Evolutionary conservation across 768 basidiomycete genomes (phyloP).

Genomic region (Sarcodon aspratus): DNA sequence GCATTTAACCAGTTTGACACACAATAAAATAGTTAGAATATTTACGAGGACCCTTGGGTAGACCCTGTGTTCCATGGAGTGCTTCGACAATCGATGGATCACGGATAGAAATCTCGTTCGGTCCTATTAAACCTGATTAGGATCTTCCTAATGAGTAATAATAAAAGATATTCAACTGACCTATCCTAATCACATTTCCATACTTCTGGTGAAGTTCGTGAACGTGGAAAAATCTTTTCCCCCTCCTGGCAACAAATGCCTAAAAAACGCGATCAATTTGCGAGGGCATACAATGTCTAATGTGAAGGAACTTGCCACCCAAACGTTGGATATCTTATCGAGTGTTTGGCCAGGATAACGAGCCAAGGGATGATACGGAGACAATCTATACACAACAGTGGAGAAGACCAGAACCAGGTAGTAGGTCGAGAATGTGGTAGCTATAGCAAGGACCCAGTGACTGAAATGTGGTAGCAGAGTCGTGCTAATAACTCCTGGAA

Average conservation of each 20-base stretch:
- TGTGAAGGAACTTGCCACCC: background rate
- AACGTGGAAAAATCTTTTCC: slow-evolving; percentile 10
- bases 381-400: slow-evolving; percentile 8
- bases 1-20: background rate
- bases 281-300: background rate
- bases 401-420: background rate
- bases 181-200: slow-evolving; percentile 12
- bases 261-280: background rate
- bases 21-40: background rate
- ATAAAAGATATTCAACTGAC: background rate
- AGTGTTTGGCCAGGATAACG: slow-evolving; percentile 9
- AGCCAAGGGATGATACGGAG: slow-evolving; percentile 12
- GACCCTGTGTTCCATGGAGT: slow-evolving; percentile 11
- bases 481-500: background rate
- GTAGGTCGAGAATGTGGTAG: background rate
- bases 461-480: background rate
- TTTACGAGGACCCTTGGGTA: slow-evolving; percentile 15
- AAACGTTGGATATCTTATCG: slow-evolving; percentile 8
- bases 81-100: slow-evolving; percentile 8
- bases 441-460: background rate
- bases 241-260: slow-evolving; percentile 6
- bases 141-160: background rate
- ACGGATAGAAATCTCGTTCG: slow-evolving; percentile 13
- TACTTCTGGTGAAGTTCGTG: slow-evolving; percentile 12
- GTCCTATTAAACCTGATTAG: slow-evolving; percentile 2